Conservation (phyloP, 495 filamentous ascomycete genomes). For the Cenococcum geophilum region DNA sequence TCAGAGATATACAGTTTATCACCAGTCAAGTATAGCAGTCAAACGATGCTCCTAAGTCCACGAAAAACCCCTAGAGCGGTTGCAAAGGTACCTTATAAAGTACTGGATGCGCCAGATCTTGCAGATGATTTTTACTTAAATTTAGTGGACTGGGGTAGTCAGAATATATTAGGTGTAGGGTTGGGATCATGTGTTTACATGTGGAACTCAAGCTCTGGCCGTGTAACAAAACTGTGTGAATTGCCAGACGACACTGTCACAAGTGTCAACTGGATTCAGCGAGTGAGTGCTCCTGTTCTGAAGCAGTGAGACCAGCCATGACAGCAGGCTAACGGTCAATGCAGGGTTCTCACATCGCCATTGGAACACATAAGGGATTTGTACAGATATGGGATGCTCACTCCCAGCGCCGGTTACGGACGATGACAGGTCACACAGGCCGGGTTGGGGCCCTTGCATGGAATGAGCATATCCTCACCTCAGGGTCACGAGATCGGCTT, state of each 20-base stretch:
- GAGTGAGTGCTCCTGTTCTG: conserved; percentile 41
- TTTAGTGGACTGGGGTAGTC: conserved; percentile 95
- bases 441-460: conserved; percentile 89
- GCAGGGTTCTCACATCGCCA: conserved; percentile 86
- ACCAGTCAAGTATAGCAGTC: conserved; percentile 81
- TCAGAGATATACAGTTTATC: conserved; percentile 92
- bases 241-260: conserved; percentile 90
- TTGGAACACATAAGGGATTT: conserved; percentile 86
- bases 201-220: conserved; percentile 86
- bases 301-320: background rate
- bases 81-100: conserved; percentile 94
- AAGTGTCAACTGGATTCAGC: conserved; percentile 95
- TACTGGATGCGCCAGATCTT: conserved; percentile 90
- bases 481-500: conserved; percentile 83
- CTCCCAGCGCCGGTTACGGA: conserved; percentile 72
- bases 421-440: conserved; percentile 92
- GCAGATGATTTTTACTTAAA: conserved; percentile 98
- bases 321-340: conserved; percentile 8
- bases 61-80: conserved; percentile 82
- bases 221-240: conserved; percentile 88
- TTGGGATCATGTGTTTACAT: conserved; percentile 94
- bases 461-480: conserved; percentile 96
- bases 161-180: conserved; percentile 86
- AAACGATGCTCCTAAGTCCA: conserved; percentile 84
- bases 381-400: conserved; percentile 98